Percentiles rank a stretch among this genome's conserved stretches.
Conservation (phyloP, 345 rosid species). For the Rhizophora apiculata region DNA sequence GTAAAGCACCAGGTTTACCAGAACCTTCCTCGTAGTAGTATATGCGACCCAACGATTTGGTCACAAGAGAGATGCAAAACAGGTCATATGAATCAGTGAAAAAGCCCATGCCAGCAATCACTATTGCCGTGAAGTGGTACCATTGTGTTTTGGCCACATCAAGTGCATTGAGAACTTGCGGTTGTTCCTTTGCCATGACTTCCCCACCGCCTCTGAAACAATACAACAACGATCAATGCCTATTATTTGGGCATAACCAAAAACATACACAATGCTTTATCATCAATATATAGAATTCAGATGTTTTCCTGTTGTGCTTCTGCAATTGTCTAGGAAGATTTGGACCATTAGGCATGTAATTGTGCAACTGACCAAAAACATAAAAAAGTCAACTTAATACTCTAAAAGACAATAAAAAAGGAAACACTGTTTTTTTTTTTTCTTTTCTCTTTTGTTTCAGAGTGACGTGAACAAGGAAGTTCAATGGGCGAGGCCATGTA, state of each 20-base stretch:
- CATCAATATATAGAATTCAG: background rate
- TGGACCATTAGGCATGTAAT: no score
- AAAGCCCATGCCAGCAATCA: slow-evolving; percentile 84
- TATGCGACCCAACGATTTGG: slow-evolving; percentile 68
- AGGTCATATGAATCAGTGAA: slow-evolving; percentile 83
- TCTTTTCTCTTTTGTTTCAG: background rate
- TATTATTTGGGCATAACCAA: background rate
- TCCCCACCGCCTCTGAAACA: slow-evolving; percentile 4
- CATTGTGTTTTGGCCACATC: slow-evolving; percentile 56
- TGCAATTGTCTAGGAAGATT: no score
- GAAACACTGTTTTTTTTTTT: background rate
- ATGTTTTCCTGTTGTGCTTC: background rate
- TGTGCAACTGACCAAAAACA: no score
- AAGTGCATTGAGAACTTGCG: slow-evolving; percentile 52
- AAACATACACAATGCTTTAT: background rate
- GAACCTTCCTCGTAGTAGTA: slow-evolving; percentile 53
- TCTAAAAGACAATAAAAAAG: no score
- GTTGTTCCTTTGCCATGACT: slow-evolving; percentile 42
- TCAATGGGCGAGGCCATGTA: background rate
- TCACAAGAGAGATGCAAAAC: slow-evolving; percentile 68
- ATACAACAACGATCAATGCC: background rate
- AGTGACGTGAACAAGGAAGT: background rate
- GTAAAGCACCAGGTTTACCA: slow-evolving; percentile 50
- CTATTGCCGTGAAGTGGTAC: slow-evolving; percentile 57
- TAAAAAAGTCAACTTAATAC: no score